phyloP scores from a whole-genome alignment of 768 basidiomycete genomes.

The Suillus americanus region DNA sequence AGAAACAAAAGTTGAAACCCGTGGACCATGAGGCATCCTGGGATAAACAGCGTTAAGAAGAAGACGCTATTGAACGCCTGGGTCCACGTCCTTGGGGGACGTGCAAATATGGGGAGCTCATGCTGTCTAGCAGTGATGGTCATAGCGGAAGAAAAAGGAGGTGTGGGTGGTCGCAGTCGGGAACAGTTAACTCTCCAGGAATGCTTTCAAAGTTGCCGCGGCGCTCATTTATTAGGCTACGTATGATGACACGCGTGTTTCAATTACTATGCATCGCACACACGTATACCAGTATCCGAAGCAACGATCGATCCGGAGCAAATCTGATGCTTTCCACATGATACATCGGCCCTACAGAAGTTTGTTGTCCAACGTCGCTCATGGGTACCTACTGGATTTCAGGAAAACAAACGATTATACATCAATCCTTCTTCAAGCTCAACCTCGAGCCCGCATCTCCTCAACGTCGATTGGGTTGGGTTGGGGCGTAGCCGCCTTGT shows the following conservation, averaged over 20 bases:
- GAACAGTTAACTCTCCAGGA: conserved; percentile 3
- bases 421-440: not conserved
- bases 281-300: not conserved
- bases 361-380: not conserved
- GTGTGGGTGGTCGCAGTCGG: conserved; percentile 5
- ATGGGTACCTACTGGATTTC: not conserved
- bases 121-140: conserved; percentile 28
- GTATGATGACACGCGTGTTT: not conserved
- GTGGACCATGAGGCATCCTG: conserved; percentile 70
- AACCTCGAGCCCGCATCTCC: not conserved
- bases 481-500: not conserved
- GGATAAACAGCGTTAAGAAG: conserved; percentile 57
- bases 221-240: not conserved
- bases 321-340: not conserved
- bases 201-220: conserved; percentile 3
- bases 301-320: not conserved
- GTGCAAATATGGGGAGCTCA: conserved; percentile 50
- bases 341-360: not conserved
- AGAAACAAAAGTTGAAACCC: conserved; percentile 70
- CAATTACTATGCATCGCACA: not conserved
- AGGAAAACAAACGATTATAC: not conserved
- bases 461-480: not conserved
- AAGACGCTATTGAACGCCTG: conserved; percentile 48
- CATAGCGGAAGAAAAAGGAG: conserved; percentile 18
- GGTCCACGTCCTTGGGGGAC: conserved; percentile 54